Percentiles rank a stretch among this genome's conserved stretches.
These are phyloP conservation scores for Malus hybrid DNA, from an alignment of 331 rosid genomes.

Conservation along the genomic window DNA sequence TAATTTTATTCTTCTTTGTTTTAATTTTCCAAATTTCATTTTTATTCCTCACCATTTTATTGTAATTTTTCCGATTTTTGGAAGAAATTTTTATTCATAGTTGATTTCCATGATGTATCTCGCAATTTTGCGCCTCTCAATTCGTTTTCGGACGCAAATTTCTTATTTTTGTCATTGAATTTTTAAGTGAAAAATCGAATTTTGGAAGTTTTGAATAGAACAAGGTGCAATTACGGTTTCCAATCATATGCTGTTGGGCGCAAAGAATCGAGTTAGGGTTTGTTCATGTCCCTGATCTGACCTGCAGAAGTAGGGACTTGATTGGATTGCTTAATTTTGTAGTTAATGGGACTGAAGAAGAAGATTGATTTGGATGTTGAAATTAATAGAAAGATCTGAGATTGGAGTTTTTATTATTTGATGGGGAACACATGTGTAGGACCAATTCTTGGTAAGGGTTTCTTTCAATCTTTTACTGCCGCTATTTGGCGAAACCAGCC, in stretches of 20 bases:
- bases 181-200: neutral
- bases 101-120: neutral
- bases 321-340: neutral
- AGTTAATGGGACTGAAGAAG: slow-evolving; percentile 25
- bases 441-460: slow-evolving; percentile 59
- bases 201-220: neutral
- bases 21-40: neutral
- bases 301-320: slow-evolving; percentile 8
- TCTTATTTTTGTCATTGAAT: neutral
- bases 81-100: neutral
- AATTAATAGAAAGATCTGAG: slow-evolving; percentile 21
- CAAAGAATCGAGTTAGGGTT: slow-evolving; percentile 1
- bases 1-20: neutral
- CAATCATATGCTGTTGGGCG: neutral
- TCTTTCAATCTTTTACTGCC: slow-evolving; percentile 63
- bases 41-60: neutral
- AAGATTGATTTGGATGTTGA: slow-evolving; percentile 20
- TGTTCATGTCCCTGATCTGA: slow-evolving; percentile 10
- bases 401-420: slow-evolving; percentile 16
- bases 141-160: neutral
- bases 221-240: neutral
- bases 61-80: neutral
- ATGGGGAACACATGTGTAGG: slow-evolving; percentile 98
- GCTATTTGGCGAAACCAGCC: slow-evolving; percentile 66
- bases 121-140: neutral